These are phyloP conservation scores for Cryptococcus depauperatus DNA, from an alignment of 1,284 basidiomycete genomes.

Conservation along the genomic window DNA sequence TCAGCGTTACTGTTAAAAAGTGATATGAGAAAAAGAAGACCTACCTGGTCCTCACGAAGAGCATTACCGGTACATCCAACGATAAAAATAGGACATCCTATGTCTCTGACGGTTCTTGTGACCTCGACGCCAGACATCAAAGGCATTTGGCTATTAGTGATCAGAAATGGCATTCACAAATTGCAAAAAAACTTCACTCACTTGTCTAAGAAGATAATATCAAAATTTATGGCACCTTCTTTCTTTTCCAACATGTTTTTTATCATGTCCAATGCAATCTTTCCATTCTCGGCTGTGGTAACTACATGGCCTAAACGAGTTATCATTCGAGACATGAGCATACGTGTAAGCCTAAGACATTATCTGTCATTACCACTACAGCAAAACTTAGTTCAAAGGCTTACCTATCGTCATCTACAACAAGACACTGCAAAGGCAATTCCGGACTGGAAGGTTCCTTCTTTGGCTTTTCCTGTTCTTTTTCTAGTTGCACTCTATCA, in stretches of 20 bases:
- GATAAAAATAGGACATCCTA: conserved; percentile 64
- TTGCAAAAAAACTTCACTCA: conserved; percentile 14
- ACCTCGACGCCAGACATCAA: conserved; percentile 68
- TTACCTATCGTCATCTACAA: conserved; percentile 47
- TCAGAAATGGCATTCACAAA: not conserved
- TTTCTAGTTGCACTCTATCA: not conserved
- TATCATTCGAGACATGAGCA: conserved; percentile 72
- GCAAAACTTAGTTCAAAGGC: conserved; percentile 10
- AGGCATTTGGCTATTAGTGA: conserved; percentile 48
- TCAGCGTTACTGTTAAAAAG: not conserved
- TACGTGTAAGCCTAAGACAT: conserved; percentile 56
- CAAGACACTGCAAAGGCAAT: conserved; percentile 36
- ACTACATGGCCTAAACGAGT: conserved; percentile 69
- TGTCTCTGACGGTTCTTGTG: conserved; percentile 57
- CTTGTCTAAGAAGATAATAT: conserved; percentile 75
- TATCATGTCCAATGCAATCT: conserved; percentile 67
- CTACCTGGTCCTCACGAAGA: conserved; percentile 51
- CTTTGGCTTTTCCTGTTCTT: not conserved
- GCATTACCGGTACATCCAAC: conserved; percentile 62
- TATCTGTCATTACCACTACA: not conserved
- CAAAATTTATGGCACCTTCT: conserved; percentile 47
- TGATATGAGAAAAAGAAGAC: not conserved
- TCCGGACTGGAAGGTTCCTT: not conserved
- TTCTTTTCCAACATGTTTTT: conserved; percentile 21
- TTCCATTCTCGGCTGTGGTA: conserved; percentile 76